A percentile compares a stretch with the other conserved stretches of the same genome.
phyloP scores from a whole-genome alignment of 768 basidiomycete species.

The Exidia glandulosa region DNA sequence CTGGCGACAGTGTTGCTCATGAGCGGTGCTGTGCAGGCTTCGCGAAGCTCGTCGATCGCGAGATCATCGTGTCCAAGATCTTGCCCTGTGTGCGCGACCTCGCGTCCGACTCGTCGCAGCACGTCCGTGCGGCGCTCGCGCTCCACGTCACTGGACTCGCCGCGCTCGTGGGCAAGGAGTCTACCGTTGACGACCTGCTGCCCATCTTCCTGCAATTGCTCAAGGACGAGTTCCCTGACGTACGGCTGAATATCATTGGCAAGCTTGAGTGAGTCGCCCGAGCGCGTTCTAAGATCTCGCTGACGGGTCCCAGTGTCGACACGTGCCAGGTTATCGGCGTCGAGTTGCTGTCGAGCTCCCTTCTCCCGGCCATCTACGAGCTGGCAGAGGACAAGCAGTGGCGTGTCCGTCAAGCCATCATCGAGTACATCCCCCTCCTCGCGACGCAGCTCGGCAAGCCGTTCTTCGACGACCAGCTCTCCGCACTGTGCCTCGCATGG shows the following conservation, averaged over 20 bases:
- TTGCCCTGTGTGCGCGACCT: slow-evolving; percentile 92
- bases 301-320: background rate
- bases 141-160: slow-evolving; percentile 95
- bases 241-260: slow-evolving; percentile 94
- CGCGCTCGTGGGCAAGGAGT: slow-evolving; percentile 82
- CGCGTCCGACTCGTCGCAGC: slow-evolving; percentile 88
- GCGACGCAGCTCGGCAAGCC: slow-evolving; percentile 94
- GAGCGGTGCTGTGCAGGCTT: slow-evolving; percentile 58
- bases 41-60: slow-evolving; percentile 84
- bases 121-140: slow-evolving; percentile 92
- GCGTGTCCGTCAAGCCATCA: slow-evolving; percentile 98
- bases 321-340: slow-evolving; percentile 81
- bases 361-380: slow-evolving; percentile 95
- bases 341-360: slow-evolving; percentile 84
- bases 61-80: slow-evolving; percentile 85
- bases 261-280: slow-evolving; percentile 90
- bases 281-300: background rate
- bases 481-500: slow-evolving; percentile 98
- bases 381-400: slow-evolving; percentile 99
- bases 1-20: background rate
- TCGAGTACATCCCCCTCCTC: slow-evolving; percentile 98
- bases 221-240: slow-evolving; percentile 98
- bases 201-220: slow-evolving; percentile 92
- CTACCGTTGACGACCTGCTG: slow-evolving; percentile 92
- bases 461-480: slow-evolving; percentile 97